Evolutionary conservation across 179 eudicot species (phyloP).

Genomic region (Spinacia oleracea): DNA sequence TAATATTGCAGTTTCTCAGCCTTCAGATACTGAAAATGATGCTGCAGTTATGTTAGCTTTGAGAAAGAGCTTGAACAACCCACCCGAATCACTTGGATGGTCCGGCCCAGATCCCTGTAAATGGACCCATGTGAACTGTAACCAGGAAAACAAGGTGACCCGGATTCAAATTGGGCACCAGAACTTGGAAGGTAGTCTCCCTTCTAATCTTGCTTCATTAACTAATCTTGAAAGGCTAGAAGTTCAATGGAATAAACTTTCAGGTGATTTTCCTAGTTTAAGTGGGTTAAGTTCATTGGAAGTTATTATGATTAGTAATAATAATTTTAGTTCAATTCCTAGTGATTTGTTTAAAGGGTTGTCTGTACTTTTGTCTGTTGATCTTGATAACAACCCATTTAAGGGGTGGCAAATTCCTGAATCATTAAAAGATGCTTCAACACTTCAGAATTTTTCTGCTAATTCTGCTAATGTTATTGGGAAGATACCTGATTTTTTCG

Average conservation of each 20-base stretch:
- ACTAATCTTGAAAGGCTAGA: conserved; percentile 60
- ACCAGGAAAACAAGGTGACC: conserved; percentile 50
- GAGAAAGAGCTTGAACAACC: conserved; percentile 47
- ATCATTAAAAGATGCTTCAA: conserved; percentile 46
- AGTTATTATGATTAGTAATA: conserved; percentile 61
- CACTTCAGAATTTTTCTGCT: conserved; percentile 68
- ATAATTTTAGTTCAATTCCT: conserved; percentile 58
- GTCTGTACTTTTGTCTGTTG: conserved; percentile 58
- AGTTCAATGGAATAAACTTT: conserved; percentile 65
- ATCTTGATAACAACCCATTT: conserved; percentile 72
- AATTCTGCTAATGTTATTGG: conserved; percentile 59
- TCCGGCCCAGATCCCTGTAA: conserved; percentile 70
- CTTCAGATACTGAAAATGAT: conserved; percentile 30
- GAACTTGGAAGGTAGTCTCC: conserved; percentile 64
- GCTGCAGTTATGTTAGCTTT: conserved; percentile 54
- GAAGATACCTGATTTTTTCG: conserved; percentile 56
- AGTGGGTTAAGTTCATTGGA: conserved; percentile 54
- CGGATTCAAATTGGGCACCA: conserved; percentile 75
- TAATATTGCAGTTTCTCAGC: conserved; percentile 22
- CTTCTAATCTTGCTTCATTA: conserved; percentile 41
- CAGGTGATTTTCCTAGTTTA: conserved; percentile 62
- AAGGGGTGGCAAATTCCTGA: conserved; percentile 61
- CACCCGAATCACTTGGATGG: conserved; percentile 52
- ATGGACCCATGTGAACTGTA: conserved; percentile 58
- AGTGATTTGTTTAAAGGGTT: conserved; percentile 59